Evolutionary conservation across 169 alveolate genomes (phyloP).

Genomic region (Cryptosporidium andersoni): DNA sequence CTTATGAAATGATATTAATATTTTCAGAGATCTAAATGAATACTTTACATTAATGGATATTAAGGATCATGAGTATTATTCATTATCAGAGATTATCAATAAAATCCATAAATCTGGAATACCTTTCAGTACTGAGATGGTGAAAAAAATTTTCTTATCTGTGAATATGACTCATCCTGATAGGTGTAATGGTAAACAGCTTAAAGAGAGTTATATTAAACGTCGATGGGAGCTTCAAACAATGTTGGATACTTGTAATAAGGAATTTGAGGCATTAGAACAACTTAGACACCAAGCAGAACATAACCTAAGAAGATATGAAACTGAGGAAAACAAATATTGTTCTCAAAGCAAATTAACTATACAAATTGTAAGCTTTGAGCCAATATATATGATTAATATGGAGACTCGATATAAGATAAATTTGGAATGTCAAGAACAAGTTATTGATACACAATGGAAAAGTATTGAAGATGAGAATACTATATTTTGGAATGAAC

Average conservation of each 20-base stretch:
- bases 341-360: conserved; percentile 29
- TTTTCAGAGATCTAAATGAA: conserved; percentile 47
- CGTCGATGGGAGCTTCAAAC: conserved; percentile 68
- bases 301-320: conserved; percentile 49
- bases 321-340: conserved; percentile 32
- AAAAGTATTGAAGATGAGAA: conserved; percentile 26
- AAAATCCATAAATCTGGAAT: conserved; percentile 19
- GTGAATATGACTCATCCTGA: conserved; percentile 25
- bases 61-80: conserved; percentile 47
- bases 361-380: conserved; percentile 59
- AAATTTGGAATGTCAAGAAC: conserved; percentile 68
- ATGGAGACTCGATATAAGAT: conserved; percentile 20
- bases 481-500: conserved; percentile 55
- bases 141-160: conserved; percentile 25
- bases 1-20: not conserved
- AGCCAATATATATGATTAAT: conserved; percentile 11
- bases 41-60: conserved; percentile 60
- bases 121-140: conserved; percentile 31
- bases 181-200: conserved; percentile 49
- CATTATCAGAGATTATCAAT: conserved; percentile 29
- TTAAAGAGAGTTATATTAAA: conserved; percentile 58
- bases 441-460: conserved; percentile 56
- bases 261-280: conserved; percentile 60
- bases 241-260: conserved; percentile 61
- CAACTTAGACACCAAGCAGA: conserved; percentile 69